Evolutionary conservation across 2,329 filamentous ascomycete genomes (phyloP).

Genomic region (Phialemoniopsis sp.): DNA sequence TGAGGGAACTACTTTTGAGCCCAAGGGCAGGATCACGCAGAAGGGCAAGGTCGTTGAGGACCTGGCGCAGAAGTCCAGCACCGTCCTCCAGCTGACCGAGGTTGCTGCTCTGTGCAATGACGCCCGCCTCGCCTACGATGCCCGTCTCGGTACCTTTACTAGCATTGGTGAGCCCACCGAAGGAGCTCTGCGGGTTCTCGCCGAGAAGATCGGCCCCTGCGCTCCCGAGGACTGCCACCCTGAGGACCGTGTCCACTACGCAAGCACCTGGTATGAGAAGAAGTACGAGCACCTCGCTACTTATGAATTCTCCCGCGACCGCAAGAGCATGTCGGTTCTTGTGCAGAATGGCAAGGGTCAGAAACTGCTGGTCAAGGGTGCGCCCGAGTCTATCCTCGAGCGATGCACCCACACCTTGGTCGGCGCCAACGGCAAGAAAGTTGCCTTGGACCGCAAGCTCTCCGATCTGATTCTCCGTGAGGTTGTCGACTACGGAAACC

Average conservation of each 20-base stretch:
- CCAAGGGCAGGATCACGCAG: constrained; percentile 68
- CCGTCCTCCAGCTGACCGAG: constrained; percentile 72
- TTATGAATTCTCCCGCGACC: constrained; percentile 94
- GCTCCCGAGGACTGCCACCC: constrained; percentile 49
- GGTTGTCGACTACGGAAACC: constrained; percentile 85
- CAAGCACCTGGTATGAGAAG: constrained; percentile 81
- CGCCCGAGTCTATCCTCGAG: constrained; percentile 90
- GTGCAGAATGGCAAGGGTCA: constrained; percentile 66
- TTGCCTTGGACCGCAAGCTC: constrained; percentile 67
- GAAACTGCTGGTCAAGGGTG: constrained; percentile 91
- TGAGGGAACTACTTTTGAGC: constrained; percentile 88
- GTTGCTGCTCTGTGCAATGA: constrained; percentile 84
- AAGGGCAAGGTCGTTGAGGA: constrained; percentile 67
- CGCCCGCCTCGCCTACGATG: constrained; percentile 76
- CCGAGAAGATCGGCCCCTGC: constrained; percentile 89
- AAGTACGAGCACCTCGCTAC: constrained; percentile 73
- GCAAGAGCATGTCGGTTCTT: constrained; percentile 98
- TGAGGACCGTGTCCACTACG: constrained; percentile 70
- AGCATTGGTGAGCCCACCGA: constrained; percentile 94
- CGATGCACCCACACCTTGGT: constrained; percentile 80
- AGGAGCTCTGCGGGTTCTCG: constrained; percentile 83
- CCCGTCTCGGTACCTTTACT: constrained; percentile 67
- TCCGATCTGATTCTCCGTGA: constrained; percentile 69
- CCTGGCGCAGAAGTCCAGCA: constrained; percentile 67
- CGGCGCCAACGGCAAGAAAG: constrained; percentile 74